Base-by-base conservation (phyloP, 106 monocot genomes). In the Phalaenopsis aphrodite region DNA sequence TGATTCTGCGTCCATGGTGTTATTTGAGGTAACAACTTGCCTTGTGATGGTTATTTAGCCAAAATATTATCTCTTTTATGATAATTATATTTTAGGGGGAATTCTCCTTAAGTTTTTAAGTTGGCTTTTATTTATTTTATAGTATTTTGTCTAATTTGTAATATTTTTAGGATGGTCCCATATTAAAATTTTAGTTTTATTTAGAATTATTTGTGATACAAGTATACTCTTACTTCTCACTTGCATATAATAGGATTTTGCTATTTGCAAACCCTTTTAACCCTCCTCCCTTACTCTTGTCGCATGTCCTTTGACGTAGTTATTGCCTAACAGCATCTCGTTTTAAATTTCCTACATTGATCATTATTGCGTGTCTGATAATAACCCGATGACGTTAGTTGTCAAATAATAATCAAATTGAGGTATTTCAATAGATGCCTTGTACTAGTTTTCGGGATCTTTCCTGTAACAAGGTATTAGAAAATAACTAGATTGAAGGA, bases 1-100 rank as follows among this genome's bases (percentile, higher is more conserved):
- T 64, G 92, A 90, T 77, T 93, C 99, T 30, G 89, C 88, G 69
- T 87, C 90, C 42, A 10, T 17, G 18, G 77, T 86, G 7, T 91
- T 85, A 46, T 95, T 89, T 77, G 77, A 93, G 88, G 99, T 99
- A 98, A 83, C 39, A n/a, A 79, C 67, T 48, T 16, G 42, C 55
- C 46, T 76, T 76, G 24, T 76, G 49, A 61, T 21, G 4, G 4
- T 21, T 61, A 61, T 61, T 61, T 6, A 61, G n/a, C 61, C n/a
- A 61, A 61, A n/a, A n/a, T 18, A 61, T 21, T 61, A 21, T 21
- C 61, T 61, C 18, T 61, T 61, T n/a, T 61, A n/a, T 61, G 6
- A 21, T n/a, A n/a, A 61, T 5, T 61, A 23, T n/a, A 61, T 61
- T 61, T 61, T 61, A 61, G 19, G 7, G n/a, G 21, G 61, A n/a